Base-by-base conservation (phyloP, 2,329 filamentous ascomycete genomes). In the Falciphora oryzae region DNA sequence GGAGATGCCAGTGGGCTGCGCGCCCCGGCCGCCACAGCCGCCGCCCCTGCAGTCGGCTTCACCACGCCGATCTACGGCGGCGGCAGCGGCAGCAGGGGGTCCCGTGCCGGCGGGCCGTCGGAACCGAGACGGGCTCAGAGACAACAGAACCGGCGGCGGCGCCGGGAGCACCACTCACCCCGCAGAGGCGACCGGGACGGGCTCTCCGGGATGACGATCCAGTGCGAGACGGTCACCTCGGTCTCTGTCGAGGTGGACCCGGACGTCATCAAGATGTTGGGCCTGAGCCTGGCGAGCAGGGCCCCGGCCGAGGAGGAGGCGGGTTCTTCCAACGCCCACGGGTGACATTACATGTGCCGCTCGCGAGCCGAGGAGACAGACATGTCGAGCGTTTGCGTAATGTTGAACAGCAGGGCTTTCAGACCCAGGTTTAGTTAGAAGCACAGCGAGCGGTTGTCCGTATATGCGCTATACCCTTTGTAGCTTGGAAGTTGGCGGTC, bases 201-300 rank as follows among this genome's bases (percentile, higher is more conserved):
- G 1, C 11, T 28, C 3, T 65, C 69, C 66, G 70, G 71, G 13
- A 71, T 76, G 31, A 75, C 76, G 10, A 80, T 80, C 22, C 79
- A 80, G 67, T 77, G 79, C 71, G 77, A 81, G 65, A 78, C 77
- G 1, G 75, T 79, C 0, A 80, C 78, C 8, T 76, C 71, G 3
- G 76, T 81, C 0, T 75, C 77, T 4, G 75, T 80, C 0, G 79
- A 81, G 67, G 69, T 71, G 8, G 74, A 75, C 4, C 61, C 63
- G 1, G 63, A 56, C n/a, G 64, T 64, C 25, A 44, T 65, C 65
- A 73, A n/a, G 64, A 68, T 59, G 70, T 73, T 59, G 65, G 70
- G 65, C 25, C 64, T 65, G 27, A 69, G 67, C 31, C 61, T 67
- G 29, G 63, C 65, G n/a, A 68, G 67, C 58, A 62, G 61, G 22